Percentiles rank a stretch among this genome's conserved stretches.
Conservation (phyloP, 805 yeast genomes). For the Saccharomyces kudriavzevii region DNA sequence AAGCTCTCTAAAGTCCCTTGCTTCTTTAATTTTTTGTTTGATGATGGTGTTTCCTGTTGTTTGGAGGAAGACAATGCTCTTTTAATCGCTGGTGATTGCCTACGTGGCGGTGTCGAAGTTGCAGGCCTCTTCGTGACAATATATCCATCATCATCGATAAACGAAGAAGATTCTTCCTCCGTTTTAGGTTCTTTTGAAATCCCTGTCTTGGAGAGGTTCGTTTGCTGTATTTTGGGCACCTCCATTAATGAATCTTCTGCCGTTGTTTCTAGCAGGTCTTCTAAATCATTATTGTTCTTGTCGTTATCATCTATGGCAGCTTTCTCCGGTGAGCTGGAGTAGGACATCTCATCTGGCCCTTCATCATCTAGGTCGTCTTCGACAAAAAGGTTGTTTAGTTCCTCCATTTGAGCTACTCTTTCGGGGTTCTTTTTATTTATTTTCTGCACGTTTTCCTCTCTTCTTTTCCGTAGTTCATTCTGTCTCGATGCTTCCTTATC, state of each 20-base stretch:
- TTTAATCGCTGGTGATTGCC: constrained; percentile 3
- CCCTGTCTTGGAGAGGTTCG: neutral
- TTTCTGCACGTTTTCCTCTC: constrained; percentile 12
- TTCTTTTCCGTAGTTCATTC: constrained; percentile 22
- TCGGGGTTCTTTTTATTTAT: constrained; percentile 16
- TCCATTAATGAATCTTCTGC: constrained; percentile 27
- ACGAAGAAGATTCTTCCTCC: constrained; percentile 6
- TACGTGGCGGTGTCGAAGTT: constrained; percentile 9
- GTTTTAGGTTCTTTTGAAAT: neutral
- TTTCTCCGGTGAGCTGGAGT: neutral
- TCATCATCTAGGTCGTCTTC: constrained; percentile 22
- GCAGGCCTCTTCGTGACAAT: constrained; percentile 23
- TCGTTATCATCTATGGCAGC: neutral
- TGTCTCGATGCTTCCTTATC: constrained; percentile 24
- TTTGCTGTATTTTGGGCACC: constrained; percentile 4
- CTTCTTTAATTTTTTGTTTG: constrained; percentile 13
- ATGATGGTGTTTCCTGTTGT: constrained; percentile 4
- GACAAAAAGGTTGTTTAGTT: constrained; percentile 23
- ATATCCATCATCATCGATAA: constrained; percentile 30
- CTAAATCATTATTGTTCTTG: constrained; percentile 12
- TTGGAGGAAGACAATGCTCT: constrained; percentile 6
- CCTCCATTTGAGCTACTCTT: constrained; percentile 25
- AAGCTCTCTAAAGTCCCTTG: constrained; percentile 29
- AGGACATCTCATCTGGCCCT: neutral
- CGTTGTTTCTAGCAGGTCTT: constrained; percentile 27